Evolutionary conservation across 169 alveolate species (phyloP).

Genomic region (Eimeria acervulina): DNA sequence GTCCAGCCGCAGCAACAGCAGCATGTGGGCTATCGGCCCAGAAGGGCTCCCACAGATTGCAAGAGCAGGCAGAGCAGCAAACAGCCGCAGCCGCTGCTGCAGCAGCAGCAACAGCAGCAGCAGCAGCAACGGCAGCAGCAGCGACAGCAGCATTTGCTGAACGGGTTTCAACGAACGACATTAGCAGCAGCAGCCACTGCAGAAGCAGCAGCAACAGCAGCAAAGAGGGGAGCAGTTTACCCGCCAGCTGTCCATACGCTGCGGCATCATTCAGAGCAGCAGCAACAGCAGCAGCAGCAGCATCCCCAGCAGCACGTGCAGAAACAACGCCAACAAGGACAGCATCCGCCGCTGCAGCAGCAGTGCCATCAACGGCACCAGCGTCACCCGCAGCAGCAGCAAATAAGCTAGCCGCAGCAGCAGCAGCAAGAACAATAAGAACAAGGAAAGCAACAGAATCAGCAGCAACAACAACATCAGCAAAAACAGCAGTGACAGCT

Average conservation of each 20-base stretch:
- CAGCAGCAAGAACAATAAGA: too few species aligned
- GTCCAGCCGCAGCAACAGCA: background rate
- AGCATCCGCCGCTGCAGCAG: background rate
- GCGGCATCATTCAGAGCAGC: too few species aligned
- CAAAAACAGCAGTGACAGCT: too few species aligned
- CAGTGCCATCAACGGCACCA: background rate
- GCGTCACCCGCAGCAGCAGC: background rate
- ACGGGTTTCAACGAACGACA: background rate
- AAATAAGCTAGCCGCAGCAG: background rate
- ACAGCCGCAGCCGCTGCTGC: background rate
- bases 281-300: background rate
- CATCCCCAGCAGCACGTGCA: background rate
- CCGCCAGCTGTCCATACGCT: too few species aligned
- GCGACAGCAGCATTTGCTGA: background rate
- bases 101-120: constrained; percentile 6
- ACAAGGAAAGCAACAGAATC: too few species aligned
- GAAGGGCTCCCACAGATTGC: background rate
- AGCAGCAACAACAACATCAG: too few species aligned
- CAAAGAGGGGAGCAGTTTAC: too few species aligned
- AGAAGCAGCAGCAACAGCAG: too few species aligned
- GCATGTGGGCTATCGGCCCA: background rate
- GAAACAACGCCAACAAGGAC: background rate
- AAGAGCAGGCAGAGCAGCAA: background rate
- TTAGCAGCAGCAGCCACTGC: background rate
- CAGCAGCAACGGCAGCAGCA: constrained; percentile 14